A percentile compares a stretch with the other conserved stretches of the same genome.
Conservation (phyloP, 2,329 filamentous ascomycete species). For the Rhynchosporium graminicola region DNA sequence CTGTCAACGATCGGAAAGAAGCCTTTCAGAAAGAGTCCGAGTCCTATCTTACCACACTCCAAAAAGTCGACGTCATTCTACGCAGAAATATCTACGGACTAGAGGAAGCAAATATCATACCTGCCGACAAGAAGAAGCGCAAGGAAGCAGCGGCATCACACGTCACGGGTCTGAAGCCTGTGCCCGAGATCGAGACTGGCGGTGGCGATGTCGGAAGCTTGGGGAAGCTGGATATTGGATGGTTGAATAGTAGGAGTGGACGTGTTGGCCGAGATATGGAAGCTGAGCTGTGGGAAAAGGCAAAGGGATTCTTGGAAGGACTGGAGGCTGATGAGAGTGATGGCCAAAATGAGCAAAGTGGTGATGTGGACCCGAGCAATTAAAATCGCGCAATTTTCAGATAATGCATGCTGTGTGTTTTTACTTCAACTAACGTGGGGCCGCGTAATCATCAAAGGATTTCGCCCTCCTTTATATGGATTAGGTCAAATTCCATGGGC, state of each 20-base stretch:
- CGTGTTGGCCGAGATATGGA: constrained; percentile 83
- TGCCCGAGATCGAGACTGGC: constrained; percentile 15
- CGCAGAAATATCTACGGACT: constrained; percentile 76
- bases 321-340: constrained; percentile 32
- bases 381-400: background rate
- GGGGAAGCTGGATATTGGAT: constrained; percentile 74
- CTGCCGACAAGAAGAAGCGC: constrained; percentile 41
- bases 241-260: constrained; percentile 83
- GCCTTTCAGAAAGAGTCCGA: constrained; percentile 61
- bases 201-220: constrained; percentile 47
- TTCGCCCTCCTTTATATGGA: background rate
- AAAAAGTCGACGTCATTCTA: constrained; percentile 72
- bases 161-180: constrained; percentile 19
- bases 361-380: constrained; percentile 19
- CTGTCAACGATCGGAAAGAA: constrained; percentile 36
- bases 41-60: constrained; percentile 72
- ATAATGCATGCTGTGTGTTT: no score
- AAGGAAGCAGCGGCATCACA: constrained; percentile 12
- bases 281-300: constrained; percentile 71
- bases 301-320: constrained; percentile 55
- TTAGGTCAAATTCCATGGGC: background rate
- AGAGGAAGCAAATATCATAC: constrained; percentile 77
- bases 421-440: background rate
- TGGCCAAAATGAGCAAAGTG: constrained; percentile 14
- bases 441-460: background rate